Evolutionary conservation across 164 flowering plant genomes (phyloP), one percentile per base, ranked within the genome.

Genomic region (Kingdonia uniflora): DNA sequence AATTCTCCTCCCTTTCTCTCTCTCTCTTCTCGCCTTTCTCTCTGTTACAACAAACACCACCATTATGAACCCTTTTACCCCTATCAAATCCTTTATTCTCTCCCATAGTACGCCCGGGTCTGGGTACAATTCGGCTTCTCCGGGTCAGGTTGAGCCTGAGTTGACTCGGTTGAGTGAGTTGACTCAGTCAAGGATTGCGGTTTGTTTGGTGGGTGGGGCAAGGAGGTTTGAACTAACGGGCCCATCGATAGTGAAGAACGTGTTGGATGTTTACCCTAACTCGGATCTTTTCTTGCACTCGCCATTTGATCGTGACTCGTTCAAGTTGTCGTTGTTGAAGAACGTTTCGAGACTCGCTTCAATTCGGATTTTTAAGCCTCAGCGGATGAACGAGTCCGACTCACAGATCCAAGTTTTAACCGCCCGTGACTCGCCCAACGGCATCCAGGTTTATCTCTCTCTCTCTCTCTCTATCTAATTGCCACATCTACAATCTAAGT

Each of bases 221-320:
- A 56, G 99, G 71, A 62, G 97, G 60, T 92, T 92, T 68, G 99
- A 88, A 69, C 87, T 92, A 14, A 86, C 99, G 0, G 95, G 99
- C 13, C 92, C 97, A 11, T 84, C 97, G 17, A 78, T 92, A 2
- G 22, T 88, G 33, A 68, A 88, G 58, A 77, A 67, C 38, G 55
- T 92, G 40, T 68, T 92, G 0, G 55, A 65, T 1, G 76, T 58
- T 29, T 83, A 78, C 53, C 50, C 42, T 29, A 51, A 22, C 20
- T 11, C 41, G 19, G 55, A 52, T 20, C 43, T 35, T 12, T 52
- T 37, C 43, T 38, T 52, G 25, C 41, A 52, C 4, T 17, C 20
- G 19, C 55, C 55, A 6, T 35, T 52, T 14, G 55, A 52, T 39
- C 7, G 21, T 13, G 17, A 52, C 20, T 19, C 55, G 23, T 52